Conservation (phyloP, 805 yeast species). For the Barnettozyma pratensis region DNA sequence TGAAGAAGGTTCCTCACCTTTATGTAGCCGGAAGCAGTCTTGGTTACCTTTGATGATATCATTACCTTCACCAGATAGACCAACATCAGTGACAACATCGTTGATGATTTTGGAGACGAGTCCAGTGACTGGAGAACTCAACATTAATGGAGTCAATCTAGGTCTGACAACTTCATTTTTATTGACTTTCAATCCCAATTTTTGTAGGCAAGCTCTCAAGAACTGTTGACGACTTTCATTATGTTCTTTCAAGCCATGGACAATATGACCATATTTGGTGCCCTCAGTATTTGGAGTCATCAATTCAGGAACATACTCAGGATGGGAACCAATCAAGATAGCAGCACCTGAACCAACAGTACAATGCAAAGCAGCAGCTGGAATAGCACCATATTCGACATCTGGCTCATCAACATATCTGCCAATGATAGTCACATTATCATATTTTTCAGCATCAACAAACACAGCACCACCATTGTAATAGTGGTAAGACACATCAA, state of each 20-base stretch:
- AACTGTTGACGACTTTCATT: constrained; percentile 51
- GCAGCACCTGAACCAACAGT: constrained; percentile 71
- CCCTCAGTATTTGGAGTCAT: constrained; percentile 30
- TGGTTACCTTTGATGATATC: constrained; percentile 43
- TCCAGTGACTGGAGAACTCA: constrained; percentile 38
- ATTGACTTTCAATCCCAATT: constrained; percentile 68
- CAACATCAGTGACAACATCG: constrained; percentile 28
- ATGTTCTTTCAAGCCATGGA: constrained; percentile 35
- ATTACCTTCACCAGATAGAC: constrained; percentile 31
- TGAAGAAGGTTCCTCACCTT: constrained; percentile 28
- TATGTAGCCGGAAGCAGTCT: constrained; percentile 52
- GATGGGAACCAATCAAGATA: constrained; percentile 80
- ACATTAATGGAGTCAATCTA: constrained; percentile 58
- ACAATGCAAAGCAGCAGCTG: constrained; percentile 72
- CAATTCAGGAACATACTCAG: constrained; percentile 69
- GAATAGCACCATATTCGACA: constrained; percentile 34
- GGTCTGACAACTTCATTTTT: constrained; percentile 49
- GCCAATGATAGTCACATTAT: constrained; percentile 69
- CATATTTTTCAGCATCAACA: constrained; percentile 60
- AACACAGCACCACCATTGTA: constrained; percentile 91
- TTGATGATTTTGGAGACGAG: constrained; percentile 30
- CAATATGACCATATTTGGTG: constrained; percentile 29
- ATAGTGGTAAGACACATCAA: constrained; percentile 36
- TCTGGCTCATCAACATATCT: constrained; percentile 52
- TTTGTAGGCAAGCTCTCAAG: constrained; percentile 48